These are phyloP conservation scores for Populus nigra DNA, from an alignment of 345 rosid genomes.

Conservation along the genomic window DNA sequence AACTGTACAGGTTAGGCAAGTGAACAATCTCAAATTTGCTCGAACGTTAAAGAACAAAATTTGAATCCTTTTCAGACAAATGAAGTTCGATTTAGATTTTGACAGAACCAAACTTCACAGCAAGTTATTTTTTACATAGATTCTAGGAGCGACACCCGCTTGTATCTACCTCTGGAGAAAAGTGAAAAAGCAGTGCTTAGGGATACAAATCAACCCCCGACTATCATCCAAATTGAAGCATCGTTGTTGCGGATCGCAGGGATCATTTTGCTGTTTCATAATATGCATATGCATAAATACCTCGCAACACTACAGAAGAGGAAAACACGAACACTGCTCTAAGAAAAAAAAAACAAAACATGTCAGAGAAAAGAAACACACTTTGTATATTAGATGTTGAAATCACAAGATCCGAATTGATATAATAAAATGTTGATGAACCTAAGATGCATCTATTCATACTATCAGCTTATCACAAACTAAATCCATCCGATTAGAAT, in stretches of 20 bases:
- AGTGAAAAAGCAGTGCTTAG: background rate
- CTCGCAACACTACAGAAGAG: background rate
- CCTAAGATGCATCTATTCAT: background rate
- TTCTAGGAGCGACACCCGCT: background rate
- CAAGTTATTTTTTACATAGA: background rate
- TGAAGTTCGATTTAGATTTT: background rate
- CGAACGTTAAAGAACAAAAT: too few relatives aligned
- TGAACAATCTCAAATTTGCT: too few relatives aligned
- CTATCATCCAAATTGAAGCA: background rate
- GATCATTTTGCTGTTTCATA: background rate
- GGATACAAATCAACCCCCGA: background rate
- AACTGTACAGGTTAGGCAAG: too few relatives aligned
- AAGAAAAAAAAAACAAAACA: background rate
- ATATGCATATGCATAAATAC: background rate
- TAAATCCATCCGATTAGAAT: background rate
- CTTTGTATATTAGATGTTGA: background rate
- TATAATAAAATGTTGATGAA: background rate
- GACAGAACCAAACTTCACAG: background rate
- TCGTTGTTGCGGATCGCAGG: background rate
- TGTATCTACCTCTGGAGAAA: background rate
- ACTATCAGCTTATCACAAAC: constrained; percentile 1
- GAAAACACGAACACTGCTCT: background rate
- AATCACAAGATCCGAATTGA: background rate
- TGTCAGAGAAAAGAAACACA: background rate
- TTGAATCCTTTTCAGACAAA: background rate